These are phyloP conservation scores for Umbelopsis sp. DNA, from an alignment of 192 early-diverging fungal genomes.

Conservation along the genomic window DNA sequence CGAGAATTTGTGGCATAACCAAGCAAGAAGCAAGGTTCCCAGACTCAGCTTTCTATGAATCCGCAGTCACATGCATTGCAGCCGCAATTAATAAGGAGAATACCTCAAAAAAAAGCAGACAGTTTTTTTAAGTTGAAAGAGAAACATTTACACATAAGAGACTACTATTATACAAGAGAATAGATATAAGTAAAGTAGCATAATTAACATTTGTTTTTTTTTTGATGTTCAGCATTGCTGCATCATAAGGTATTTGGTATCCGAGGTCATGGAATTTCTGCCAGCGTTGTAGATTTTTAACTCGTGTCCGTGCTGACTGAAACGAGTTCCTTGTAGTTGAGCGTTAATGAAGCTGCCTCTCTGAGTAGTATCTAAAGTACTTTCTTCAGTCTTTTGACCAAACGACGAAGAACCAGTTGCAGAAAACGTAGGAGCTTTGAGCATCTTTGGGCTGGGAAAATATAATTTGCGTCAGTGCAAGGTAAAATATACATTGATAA, in stretches of 20 bases:
- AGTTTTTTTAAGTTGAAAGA: too few relatives aligned
- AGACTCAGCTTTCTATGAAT: too few relatives aligned
- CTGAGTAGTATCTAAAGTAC: not conserved
- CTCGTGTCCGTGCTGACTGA: constrained; percentile 5
- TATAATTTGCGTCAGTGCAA: not conserved
- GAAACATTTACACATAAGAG: too few relatives aligned
- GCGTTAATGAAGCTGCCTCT: not conserved
- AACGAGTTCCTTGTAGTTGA: not conserved
- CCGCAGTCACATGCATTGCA: not conserved
- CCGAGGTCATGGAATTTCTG: not conserved
- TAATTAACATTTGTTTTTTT: not conserved
- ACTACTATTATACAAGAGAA: too few relatives aligned
- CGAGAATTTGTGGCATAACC: not conserved
- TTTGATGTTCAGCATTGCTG: not conserved
- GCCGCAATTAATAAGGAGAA: too few relatives aligned
- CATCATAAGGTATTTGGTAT: constrained; percentile 1
- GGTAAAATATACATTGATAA: not conserved
- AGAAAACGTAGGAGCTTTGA: constrained; percentile 10
- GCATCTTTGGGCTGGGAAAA: constrained; percentile 5
- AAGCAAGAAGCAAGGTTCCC: not conserved
- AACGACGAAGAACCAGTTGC: constrained; percentile 11
- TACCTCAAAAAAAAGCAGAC: too few relatives aligned
- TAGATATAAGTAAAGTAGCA: not conserved
- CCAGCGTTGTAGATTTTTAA: not conserved
- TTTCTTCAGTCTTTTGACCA: constrained; percentile 12